phyloP scores from a whole-genome alignment of 2,329 filamentous ascomycete species.

The Purpureocillium takamizusanense region DNA sequence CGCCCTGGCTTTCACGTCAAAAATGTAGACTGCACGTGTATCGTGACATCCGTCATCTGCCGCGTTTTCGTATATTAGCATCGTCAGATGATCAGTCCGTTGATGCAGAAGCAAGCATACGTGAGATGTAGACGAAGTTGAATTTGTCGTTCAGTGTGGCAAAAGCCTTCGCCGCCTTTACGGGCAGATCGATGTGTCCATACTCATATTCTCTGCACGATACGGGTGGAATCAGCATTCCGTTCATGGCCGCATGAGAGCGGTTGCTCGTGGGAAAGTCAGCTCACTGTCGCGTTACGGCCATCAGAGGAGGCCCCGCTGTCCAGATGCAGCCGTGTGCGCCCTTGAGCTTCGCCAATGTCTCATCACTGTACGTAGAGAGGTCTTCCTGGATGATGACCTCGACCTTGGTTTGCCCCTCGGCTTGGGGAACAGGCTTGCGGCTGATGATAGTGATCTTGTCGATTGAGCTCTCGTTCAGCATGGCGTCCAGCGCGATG shows the following conservation, averaged over 20 bases:
- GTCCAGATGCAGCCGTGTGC: slow-evolving; percentile 6
- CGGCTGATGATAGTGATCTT: slow-evolving; percentile 7
- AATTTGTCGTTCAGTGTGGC: slow-evolving; percentile 1
- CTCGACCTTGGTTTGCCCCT: slow-evolving; percentile 3
- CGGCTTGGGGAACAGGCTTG: slow-evolving; percentile 5
- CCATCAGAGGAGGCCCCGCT: slow-evolving; percentile 1
- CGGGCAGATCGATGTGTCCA: not conserved
- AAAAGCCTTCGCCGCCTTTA: not conserved
- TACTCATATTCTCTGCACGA: slow-evolving; percentile 1
- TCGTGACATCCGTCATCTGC: slow-evolving; percentile 1
- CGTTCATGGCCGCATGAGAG: not conserved
- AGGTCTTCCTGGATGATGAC: slow-evolving; percentile 8
- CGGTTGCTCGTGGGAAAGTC: not conserved
- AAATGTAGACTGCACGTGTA: not conserved
- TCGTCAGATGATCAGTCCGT: not conserved
- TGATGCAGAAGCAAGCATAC: not conserved
- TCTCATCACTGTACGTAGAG: slow-evolving; percentile 2
- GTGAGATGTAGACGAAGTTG: slow-evolving; percentile 3
- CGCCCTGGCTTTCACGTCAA: slow-evolving; percentile 1
- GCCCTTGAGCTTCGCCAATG: slow-evolving; percentile 3
- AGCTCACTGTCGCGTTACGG: slow-evolving; percentile 1
- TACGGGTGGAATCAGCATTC: not conserved
- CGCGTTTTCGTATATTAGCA: not conserved
- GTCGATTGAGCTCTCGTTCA: slow-evolving; percentile 4
- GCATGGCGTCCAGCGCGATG: slow-evolving; percentile 5